Base-by-base conservation (phyloP, 805 yeast genomes). In the Ogataea trehaloabstinens region DNA sequence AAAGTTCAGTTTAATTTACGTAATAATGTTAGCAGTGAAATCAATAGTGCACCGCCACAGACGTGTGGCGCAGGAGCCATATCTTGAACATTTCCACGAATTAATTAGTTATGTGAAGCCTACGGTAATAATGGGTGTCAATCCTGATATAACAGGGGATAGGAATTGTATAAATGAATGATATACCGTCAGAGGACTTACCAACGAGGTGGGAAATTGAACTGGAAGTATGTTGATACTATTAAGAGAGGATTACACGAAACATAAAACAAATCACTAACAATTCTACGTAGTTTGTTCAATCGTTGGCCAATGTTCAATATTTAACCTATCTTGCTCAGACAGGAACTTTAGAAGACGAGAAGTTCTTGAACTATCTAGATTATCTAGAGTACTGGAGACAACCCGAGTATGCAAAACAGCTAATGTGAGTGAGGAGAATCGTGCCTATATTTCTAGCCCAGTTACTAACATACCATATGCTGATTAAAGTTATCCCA, bases 121-220 rank as follows among this genome's bases (percentile, higher is more conserved):
- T n/a, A n/a, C n/a, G n/a, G n/a, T n/a, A n/a, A n/a, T n/a, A n/a
- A n/a, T n/a, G n/a, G n/a, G n/a, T n/a, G n/a, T n/a, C n/a, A n/a
- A n/a, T n/a, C n/a, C n/a, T n/a, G n/a, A n/a, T n/a, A n/a, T n/a
- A n/a, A n/a, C n/a, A n/a, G n/a, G n/a, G n/a, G n/a, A n/a, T n/a
- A 8, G 25, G 12, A 22, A 12, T 8, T 22, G 25, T 22, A 8
- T 8, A 12, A 12, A 27, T 27, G 30, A 16, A 31, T 12, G 19
- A 41, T 3, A 40, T 46, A 4, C 33, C 43, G 2, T 19, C 28
- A 4, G 56, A 56, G 21, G 67, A 62, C 27, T 66, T 77, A n/a
- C 89, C 91, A n/a, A 74, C 85, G 4, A 61, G 95, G 41, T 87
- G 91, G 87, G 95, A 86, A 54, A 78, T 86, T 17, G 95, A 86